A percentile compares a stretch with the other conserved stretches of the same genome.
Conservation (phyloP, 257 asterid genomes). For the Mitragyna speciosa region DNA sequence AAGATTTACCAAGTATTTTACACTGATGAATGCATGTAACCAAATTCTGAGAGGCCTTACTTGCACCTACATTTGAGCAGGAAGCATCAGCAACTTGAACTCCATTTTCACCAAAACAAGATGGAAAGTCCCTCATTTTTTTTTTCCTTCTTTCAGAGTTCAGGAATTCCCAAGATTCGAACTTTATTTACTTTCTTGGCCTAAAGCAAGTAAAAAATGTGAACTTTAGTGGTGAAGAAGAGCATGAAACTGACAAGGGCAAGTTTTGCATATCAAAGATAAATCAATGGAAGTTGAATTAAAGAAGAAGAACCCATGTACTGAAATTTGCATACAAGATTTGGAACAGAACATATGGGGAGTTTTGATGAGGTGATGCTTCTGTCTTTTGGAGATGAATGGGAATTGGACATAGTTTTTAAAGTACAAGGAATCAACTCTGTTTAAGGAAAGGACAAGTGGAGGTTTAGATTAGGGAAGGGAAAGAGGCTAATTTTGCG, state of each 20-base stretch:
- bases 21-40: constrained; percentile 66
- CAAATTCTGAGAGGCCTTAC: constrained; percentile 65
- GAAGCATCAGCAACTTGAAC: constrained; percentile 97
- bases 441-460: constrained; percentile 35
- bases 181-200: background rate
- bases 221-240: constrained; percentile 6
- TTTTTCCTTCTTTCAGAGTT: constrained; percentile 20
- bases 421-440: constrained; percentile 46
- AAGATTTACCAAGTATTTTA: constrained; percentile 68
- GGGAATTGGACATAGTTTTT: constrained; percentile 23
- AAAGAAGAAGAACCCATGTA: constrained; percentile 8
- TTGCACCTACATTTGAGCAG: constrained; percentile 50
- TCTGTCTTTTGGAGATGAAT: constrained; percentile 8
- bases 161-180: background rate
- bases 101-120: constrained; percentile 93
- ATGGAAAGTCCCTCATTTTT: constrained; percentile 92
- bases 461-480: constrained; percentile 26
- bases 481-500: constrained; percentile 34
- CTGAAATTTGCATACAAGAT: constrained; percentile 3
- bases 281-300: constrained; percentile 9
- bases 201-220: background rate
- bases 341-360: background rate
- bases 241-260: background rate
- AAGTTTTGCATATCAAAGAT: constrained; percentile 7
- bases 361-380: background rate